phyloP scores from a whole-genome alignment of 495 filamentous ascomycete genomes.

The Neurospora intermedia region DNA sequence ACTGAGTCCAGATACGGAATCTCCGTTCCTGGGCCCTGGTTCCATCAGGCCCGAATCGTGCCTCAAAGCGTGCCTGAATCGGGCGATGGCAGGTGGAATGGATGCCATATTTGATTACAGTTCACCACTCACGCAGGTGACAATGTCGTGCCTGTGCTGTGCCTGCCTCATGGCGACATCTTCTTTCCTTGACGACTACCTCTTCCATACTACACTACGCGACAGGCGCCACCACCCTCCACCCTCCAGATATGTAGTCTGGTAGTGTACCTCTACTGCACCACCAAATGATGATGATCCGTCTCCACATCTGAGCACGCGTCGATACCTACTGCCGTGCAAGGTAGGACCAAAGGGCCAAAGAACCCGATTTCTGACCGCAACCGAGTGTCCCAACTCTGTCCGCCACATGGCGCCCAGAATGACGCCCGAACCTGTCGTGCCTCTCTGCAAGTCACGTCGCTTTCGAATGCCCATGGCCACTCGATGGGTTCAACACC shows the following conservation, averaged over 20 bases:
- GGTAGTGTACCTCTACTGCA: too few species aligned
- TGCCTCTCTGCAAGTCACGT: not conserved
- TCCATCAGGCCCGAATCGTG: not conserved
- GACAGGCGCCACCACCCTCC: too few species aligned
- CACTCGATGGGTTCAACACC: not conserved
- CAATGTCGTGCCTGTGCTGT: not conserved
- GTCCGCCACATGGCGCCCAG: constrained; percentile 4
- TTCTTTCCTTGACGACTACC: not conserved
- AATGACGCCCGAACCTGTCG: not conserved
- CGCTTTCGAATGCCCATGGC: not conserved
- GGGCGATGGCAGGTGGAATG: not conserved
- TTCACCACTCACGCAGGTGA: not conserved
- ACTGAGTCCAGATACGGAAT: not conserved
- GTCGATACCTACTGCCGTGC: constrained; percentile 4
- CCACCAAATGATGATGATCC: not conserved
- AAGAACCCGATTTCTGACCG: constrained; percentile 5
- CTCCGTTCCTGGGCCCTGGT: not conserved
- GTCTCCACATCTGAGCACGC: constrained; percentile 6
- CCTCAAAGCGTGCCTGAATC: not conserved
- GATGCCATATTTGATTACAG: not conserved
- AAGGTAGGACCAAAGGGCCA: constrained; percentile 5
- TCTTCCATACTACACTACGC: too few species aligned
- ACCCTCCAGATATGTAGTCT: not conserved
- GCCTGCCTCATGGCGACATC: not conserved
- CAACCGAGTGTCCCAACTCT: not conserved